A percentile compares a stretch with the other conserved stretches of the same genome.
These are phyloP conservation scores for Saccharomyces pastorianus DNA, from an alignment of 1,139 yeast genomes.

Conservation along the genomic window DNA sequence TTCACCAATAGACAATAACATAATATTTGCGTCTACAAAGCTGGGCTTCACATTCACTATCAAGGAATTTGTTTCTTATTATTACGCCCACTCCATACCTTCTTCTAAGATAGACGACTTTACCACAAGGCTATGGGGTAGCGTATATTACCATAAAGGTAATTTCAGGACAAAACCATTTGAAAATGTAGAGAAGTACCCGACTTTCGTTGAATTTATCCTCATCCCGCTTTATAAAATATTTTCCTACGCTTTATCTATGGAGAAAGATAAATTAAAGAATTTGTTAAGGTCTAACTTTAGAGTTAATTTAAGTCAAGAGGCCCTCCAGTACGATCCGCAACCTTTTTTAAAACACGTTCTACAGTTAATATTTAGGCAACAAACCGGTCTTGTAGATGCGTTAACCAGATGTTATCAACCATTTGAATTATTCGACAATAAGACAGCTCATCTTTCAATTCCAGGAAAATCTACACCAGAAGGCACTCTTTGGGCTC, in stretches of 20 bases:
- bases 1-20: conserved; percentile 61
- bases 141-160: conserved; percentile 44
- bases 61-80: conserved; percentile 53
- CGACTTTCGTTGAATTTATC: conserved; percentile 59
- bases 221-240: conserved; percentile 77
- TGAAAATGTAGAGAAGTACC: conserved; percentile 25
- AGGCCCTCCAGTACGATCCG: conserved; percentile 44
- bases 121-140: conserved; percentile 67
- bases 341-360: conserved; percentile 50
- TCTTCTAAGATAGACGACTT: conserved; percentile 39
- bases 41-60: conserved; percentile 60
- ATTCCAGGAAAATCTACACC: not conserved
- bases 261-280: conserved; percentile 39
- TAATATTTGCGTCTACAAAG: conserved; percentile 64
- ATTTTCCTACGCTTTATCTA: conserved; percentile 52
- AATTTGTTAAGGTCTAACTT: conserved; percentile 42
- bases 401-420: conserved; percentile 9
- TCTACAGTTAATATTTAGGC: conserved; percentile 47
- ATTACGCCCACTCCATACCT: conserved; percentile 32
- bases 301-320: conserved; percentile 37
- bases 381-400: conserved; percentile 48
- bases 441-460: not conserved
- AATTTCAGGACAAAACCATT: conserved; percentile 37
- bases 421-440: not conserved
- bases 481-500: conserved; percentile 38